phyloP scores from a whole-genome alignment of 495 filamentous ascomycete genomes.

The Usnea hakonensis region DNA sequence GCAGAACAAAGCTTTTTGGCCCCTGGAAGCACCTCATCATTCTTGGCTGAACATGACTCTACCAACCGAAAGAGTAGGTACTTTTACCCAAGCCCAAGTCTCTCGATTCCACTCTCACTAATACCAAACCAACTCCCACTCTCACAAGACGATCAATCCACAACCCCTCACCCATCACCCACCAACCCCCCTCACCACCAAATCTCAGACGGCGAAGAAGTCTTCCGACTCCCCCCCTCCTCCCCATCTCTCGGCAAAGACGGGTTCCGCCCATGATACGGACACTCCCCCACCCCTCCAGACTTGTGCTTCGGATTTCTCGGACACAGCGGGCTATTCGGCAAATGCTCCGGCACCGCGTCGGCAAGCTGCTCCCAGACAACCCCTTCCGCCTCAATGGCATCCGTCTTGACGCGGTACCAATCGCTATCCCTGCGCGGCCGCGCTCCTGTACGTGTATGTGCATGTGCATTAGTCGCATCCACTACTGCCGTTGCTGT shows the following conservation, averaged over 20 bases:
- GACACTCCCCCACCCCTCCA: conserved; percentile 48
- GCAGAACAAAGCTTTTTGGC: neutral
- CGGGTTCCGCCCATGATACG: conserved; percentile 24
- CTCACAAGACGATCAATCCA: neutral
- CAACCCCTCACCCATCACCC: too few species aligned
- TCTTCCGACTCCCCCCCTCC: neutral
- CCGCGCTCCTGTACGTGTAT: neutral
- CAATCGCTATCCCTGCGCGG: conserved; percentile 10
- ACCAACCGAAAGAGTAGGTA: neutral
- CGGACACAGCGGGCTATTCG: conserved; percentile 57
- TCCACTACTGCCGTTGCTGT: neutral
- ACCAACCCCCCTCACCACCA: neutral
- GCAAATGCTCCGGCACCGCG: conserved; percentile 57
- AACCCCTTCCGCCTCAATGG: conserved; percentile 13
- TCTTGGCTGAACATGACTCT: neutral
- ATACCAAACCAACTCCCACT: neutral
- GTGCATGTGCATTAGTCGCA: neutral
- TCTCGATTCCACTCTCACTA: neutral
- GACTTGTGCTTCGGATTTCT: conserved; percentile 46
- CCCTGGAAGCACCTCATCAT: too few species aligned
- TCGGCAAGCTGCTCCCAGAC: conserved; percentile 37
- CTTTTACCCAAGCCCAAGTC: neutral
- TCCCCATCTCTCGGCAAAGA: neutral
- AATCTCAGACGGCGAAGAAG: neutral
- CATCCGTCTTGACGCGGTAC: conserved; percentile 20